Evolutionary conservation across 1,139 yeast species (phyloP), one percentile per base, ranked within the genome.

Genomic region (Taphrina populina): DNA sequence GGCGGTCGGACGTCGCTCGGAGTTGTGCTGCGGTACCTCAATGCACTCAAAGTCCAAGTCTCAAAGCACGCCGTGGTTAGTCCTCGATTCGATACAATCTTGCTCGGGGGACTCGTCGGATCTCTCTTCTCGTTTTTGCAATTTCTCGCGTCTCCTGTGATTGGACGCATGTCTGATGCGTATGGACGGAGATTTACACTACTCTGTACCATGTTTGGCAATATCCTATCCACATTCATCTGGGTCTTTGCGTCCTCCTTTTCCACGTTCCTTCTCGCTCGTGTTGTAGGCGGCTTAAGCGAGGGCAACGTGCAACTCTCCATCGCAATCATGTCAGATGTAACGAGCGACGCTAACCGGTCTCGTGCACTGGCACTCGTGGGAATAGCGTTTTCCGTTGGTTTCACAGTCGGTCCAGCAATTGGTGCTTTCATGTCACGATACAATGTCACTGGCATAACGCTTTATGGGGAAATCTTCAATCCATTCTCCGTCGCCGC

Each of bases 231-330:
- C 24, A 43, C 51, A 36, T 34, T 44, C 49, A 35, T 52, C 49
- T 52, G 56, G 56, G 51, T 52, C 43, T 52, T 52, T 41, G 56
- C 56, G 11, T 52, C 56, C 15, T 40, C 43, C 51, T 52, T 52
- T 24, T 41, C 36, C 13, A 41, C 51, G 29, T 52, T 52, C 23
- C 21, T 52, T 17, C 44, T 36, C 17, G 41, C 56, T 15, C 24
- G 56, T 8, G 51, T 52, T 17, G 51, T 52, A 33, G 56, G 56
- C 24, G 56, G 56, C 20, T 20, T 52, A 44, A 52, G 56, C 32
- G 56, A 52, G 33, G 56, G 56, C 41, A 52, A 52, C 43, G 56
- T 52, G 3, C 56, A 52, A 20, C 44, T 52, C 17, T 43, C 51
- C 29, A 52, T 52, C 29, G 56, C 56, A 23, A 52, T 52, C 51